Percentiles rank a stretch among this genome's conserved stretches.
Evolutionary conservation across 1,284 basidiomycete genomes (phyloP).

Genomic region (Boletus semigastroideus): DNA sequence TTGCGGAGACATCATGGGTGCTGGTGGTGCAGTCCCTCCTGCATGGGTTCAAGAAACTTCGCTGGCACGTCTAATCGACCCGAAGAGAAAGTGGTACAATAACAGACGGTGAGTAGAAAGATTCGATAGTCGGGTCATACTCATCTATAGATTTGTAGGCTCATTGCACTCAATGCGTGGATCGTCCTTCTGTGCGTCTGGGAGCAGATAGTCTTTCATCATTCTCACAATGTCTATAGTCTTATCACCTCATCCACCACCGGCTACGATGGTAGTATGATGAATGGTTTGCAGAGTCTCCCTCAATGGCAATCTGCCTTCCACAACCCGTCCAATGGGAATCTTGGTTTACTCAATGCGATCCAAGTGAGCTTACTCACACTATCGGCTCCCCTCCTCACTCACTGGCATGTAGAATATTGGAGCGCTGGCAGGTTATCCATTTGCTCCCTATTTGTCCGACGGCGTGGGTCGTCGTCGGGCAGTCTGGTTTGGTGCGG

Average conservation of each 20-base stretch:
- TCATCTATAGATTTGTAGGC: conserved; percentile 35
- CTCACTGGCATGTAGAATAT: conserved; percentile 49
- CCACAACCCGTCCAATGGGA: conserved; percentile 50
- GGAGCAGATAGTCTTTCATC: neutral
- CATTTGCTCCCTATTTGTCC: conserved; percentile 69
- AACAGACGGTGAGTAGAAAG: conserved; percentile 53
- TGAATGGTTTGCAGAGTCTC: conserved; percentile 74
- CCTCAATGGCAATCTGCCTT: conserved; percentile 62
- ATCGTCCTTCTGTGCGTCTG: conserved; percentile 59
- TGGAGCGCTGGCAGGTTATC: conserved; percentile 64
- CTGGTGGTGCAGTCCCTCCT: conserved; percentile 38
- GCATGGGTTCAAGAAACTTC: conserved; percentile 35
- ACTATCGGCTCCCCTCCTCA: neutral
- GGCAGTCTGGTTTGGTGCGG: conserved; percentile 62
- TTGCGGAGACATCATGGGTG: conserved; percentile 46
- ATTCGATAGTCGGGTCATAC: neutral
- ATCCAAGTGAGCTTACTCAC: conserved; percentile 54
- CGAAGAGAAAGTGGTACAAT: conserved; percentile 68
- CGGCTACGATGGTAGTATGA: conserved; percentile 76
- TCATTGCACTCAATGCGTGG: conserved; percentile 68
- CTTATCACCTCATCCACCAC: conserved; percentile 77
- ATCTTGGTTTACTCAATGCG: conserved; percentile 71
- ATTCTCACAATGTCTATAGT: conserved; percentile 32
- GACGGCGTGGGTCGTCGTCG: conserved; percentile 66
- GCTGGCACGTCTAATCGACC: conserved; percentile 59